Conservation (phyloP, 2,329 filamentous ascomycete genomes). For the Aspergillus sp. region DNA sequence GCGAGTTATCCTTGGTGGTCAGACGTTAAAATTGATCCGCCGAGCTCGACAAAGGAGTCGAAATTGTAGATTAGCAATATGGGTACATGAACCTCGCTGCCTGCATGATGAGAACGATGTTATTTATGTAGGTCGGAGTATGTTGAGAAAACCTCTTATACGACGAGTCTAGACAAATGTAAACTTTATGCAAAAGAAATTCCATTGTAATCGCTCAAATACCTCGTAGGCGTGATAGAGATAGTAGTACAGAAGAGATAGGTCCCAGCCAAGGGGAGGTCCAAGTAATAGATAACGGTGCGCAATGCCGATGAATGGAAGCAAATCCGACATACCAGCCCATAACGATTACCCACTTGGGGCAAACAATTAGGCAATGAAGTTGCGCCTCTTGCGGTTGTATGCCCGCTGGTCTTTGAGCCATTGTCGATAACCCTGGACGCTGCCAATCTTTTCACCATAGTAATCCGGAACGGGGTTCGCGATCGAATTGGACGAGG, state of each 20-base stretch:
- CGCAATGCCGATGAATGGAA: conserved; percentile 6
- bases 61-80: conserved; percentile 28
- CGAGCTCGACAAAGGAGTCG: conserved; percentile 27
- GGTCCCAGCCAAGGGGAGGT: neutral
- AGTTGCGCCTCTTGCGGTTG: conserved; percentile 76
- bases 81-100: neutral
- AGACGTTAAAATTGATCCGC: conserved; percentile 52
- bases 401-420: conserved; percentile 96
- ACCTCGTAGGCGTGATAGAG: conserved; percentile 4
- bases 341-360: neutral
- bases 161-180: neutral
- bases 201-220: conserved; percentile 21
- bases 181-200: neutral
- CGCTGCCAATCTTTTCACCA: conserved; percentile 95
- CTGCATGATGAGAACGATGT: neutral
- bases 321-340: neutral
- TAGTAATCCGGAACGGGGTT: conserved; percentile 98
- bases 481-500: conserved; percentile 81
- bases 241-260: conserved; percentile 17
- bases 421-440: conserved; percentile 90
- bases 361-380: conserved; percentile 36
- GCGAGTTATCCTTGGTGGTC: conserved; percentile 71
- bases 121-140: neutral
- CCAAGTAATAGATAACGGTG: neutral
- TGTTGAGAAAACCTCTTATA: neutral